Base-by-base conservation (phyloP, 352 stramenopile species). In the Pythium aphanidermatum region DNA sequence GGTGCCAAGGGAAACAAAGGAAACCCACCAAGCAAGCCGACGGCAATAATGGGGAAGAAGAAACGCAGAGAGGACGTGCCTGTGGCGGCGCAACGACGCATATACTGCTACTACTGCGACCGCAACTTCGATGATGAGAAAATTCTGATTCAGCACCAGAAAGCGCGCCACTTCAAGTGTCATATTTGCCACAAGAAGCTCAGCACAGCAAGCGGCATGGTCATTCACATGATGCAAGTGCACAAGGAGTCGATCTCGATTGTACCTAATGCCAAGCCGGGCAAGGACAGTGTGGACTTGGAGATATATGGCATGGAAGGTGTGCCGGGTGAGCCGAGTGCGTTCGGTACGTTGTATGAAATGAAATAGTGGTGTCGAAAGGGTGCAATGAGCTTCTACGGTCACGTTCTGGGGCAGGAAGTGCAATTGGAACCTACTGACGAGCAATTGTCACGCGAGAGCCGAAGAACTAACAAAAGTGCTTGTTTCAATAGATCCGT, bases 61-160 rank as follows among this genome's bases (percentile, higher is more conserved):
- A 91, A 91, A 59, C 74, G 75, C n/a, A 64, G 66, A 24, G 72
- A 86, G 12, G 78, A 91, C 28, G 72, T 38, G n/a, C 57, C 44
- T 24, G 63, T 17, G 62, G 68, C 46, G 55, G 55, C 64, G 39
- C 55, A 51, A 38, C 59, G 68, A 24, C 83, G 79, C 46, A 92
- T 95, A 58, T 95, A 76, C 65, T 97, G 88, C 71, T 97, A 95
- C 65, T 97, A 97, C 70, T 97, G 88, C 63, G 87, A 96, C 49
- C 74, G 88, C 35, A 70, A 80, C 34, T 97, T 97, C 35, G 83
- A 95, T 20, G 82, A 96, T 57, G 88, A 97, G 60, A 92, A 92
- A 51, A 77, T 92, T 20, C 49, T 97, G 38, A 95, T 97, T 51
- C 78, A 95, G 70, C 88, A 97, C 61, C 88, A 97, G 67, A 97